phyloP scores from a whole-genome alignment of 2,329 filamentous ascomycete genomes.

The Colletotrichum karsti region DNA sequence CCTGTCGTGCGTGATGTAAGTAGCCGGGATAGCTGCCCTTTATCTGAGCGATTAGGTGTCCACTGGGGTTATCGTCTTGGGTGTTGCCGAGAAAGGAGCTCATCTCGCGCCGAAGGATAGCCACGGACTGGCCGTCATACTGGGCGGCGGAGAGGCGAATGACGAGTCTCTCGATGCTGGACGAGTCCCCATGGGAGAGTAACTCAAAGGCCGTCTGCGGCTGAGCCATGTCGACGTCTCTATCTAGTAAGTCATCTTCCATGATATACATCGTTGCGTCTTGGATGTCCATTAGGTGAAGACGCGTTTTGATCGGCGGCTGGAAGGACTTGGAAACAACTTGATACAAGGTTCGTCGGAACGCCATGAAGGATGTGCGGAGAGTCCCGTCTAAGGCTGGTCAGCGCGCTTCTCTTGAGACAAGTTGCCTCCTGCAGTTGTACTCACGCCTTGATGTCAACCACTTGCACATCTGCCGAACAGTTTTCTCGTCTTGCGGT shows the following conservation, averaged over 20 bases:
- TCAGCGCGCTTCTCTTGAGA: neutral
- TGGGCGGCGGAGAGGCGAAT: conserved; percentile 58
- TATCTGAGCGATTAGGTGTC: conserved; percentile 19
- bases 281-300: neutral
- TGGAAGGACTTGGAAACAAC: conserved; percentile 51
- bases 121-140: conserved; percentile 55
- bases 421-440: too few relatives aligned
- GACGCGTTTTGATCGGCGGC: neutral
- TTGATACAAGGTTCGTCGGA: conserved; percentile 56
- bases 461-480: neutral
- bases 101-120: conserved; percentile 57
- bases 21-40: conserved; percentile 46
- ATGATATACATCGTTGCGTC: neutral
- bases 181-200: neutral
- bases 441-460: neutral
- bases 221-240: neutral
- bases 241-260: neutral
- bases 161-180: conserved; percentile 40
- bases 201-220: conserved; percentile 6
- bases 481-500: neutral
- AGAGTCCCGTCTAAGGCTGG: conserved; percentile 44
- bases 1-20: conserved; percentile 54
- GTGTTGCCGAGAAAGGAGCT: conserved; percentile 49
- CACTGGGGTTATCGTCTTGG: conserved; percentile 31
- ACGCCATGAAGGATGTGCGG: conserved; percentile 59